A percentile compares a stretch with the other conserved stretches of the same genome.
phyloP scores from a whole-genome alignment of 1,284 basidiomycete genomes.

The Wallemia mellicola region DNA sequence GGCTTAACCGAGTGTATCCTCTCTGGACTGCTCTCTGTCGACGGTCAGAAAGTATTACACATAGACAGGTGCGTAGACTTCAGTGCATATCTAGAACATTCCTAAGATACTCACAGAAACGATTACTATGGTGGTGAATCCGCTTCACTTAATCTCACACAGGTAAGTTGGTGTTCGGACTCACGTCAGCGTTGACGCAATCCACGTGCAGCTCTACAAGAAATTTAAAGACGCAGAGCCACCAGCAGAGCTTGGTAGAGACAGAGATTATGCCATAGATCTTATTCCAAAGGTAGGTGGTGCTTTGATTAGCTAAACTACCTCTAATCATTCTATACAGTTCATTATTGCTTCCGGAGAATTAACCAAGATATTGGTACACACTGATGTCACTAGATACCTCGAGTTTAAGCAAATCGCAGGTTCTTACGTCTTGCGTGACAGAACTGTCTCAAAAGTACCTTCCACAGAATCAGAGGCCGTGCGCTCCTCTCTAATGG shows the following conservation, averaged over 20 bases:
- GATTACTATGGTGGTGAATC: conserved; percentile 98
- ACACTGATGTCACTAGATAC: conserved; percentile 95
- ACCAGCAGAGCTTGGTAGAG: conserved; percentile 54
- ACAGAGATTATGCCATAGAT: conserved; percentile 86
- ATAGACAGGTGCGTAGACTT: conserved; percentile 40
- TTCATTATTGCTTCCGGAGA: conserved; percentile 97
- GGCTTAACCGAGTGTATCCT: conserved; percentile 96
- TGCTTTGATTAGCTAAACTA: too few relatives aligned
- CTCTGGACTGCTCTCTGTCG: conserved; percentile 81
- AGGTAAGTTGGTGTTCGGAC: conserved; percentile 27
- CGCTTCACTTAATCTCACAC: conserved; percentile 85
- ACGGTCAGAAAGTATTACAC: conserved; percentile 98
- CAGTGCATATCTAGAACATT: conserved; percentile 5
- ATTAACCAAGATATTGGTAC: conserved; percentile 90
- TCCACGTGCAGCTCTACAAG: conserved; percentile 45
- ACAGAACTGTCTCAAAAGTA: conserved; percentile 90
- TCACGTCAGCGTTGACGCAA: background rate
- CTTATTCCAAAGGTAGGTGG: conserved; percentile 62
- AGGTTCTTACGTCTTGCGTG: conserved; percentile 88
- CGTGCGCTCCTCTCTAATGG: conserved; percentile 79
- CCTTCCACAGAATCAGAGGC: conserved; percentile 96
- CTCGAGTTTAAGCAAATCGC: conserved; percentile 99
- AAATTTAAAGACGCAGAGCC: conserved; percentile 38
- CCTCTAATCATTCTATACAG: too few relatives aligned
- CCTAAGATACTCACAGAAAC: conserved; percentile 26